phyloP scores from a whole-genome alignment of 2,329 filamentous ascomycete genomes.

The Apiospora kogelbergensis region DNA sequence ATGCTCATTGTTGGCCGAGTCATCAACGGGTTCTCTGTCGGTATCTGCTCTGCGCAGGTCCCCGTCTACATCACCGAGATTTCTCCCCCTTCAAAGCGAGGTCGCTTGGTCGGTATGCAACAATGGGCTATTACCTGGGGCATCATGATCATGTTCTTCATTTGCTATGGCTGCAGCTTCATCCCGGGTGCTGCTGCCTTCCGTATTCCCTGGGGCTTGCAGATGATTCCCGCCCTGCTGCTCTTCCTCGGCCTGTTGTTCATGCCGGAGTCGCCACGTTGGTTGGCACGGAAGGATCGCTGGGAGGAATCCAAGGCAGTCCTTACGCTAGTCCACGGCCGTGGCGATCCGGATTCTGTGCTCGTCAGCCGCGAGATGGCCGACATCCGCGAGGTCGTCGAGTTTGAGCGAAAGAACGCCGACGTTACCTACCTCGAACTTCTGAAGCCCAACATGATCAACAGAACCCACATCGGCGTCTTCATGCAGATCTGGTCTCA shows the following conservation, averaged over 20 bases:
- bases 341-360: slow-evolving; percentile 62
- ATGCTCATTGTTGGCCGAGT: slow-evolving; percentile 68
- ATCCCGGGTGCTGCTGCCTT: slow-evolving; percentile 46
- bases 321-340: slow-evolving; percentile 58
- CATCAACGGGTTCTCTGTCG: slow-evolving; percentile 71
- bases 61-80: slow-evolving; percentile 71
- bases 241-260: slow-evolving; percentile 42
- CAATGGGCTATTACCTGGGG: slow-evolving; percentile 48
- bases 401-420: slow-evolving; percentile 69
- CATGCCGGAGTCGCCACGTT: slow-evolving; percentile 50
- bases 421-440: slow-evolving; percentile 72
- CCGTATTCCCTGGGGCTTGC: slow-evolving; percentile 49
- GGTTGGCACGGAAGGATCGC: slow-evolving; percentile 49
- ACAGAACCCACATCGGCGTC: slow-evolving; percentile 69
- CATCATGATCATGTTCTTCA: slow-evolving; percentile 48
- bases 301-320: slow-evolving; percentile 47
- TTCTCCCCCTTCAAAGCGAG: slow-evolving; percentile 46
- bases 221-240: slow-evolving; percentile 44
- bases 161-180: slow-evolving; percentile 47
- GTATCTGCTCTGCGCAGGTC: slow-evolving; percentile 71
- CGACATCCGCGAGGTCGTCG: slow-evolving; percentile 72
- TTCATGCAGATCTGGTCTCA: slow-evolving; percentile 78
- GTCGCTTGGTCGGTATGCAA: slow-evolving; percentile 43
- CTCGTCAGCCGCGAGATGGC: slow-evolving; percentile 68
- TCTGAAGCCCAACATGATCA: slow-evolving; percentile 71